Evolutionary conservation across 1,139 yeast species (phyloP).

Genomic region (Pichia sp.): DNA sequence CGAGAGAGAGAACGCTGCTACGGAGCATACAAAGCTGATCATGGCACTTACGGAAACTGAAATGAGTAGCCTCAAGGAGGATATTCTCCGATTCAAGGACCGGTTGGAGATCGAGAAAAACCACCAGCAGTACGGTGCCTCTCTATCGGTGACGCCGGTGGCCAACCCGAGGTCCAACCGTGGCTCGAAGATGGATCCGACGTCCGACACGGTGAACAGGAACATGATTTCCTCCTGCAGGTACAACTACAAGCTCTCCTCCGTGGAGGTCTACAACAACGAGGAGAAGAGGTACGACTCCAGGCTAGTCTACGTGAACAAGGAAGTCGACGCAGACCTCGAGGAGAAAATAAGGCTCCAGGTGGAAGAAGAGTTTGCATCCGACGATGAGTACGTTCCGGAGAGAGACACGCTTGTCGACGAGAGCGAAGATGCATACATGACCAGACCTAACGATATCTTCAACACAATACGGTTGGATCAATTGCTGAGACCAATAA

Average conservation of each 20-base stretch:
- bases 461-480: constrained; percentile 35
- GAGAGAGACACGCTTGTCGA: constrained; percentile 28
- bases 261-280: constrained; percentile 26
- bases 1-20: background rate
- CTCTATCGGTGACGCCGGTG: background rate
- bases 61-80: constrained; percentile 16
- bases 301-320: constrained; percentile 20
- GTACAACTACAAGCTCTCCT: constrained; percentile 28
- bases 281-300: constrained; percentile 12
- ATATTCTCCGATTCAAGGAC: constrained; percentile 24
- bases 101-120: constrained; percentile 20
- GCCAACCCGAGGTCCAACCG: constrained; percentile 40
- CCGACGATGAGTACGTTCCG: constrained; percentile 22
- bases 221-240: constrained; percentile 28
- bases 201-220: constrained; percentile 35
- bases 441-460: constrained; percentile 25
- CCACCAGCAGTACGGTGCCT: constrained; percentile 3
- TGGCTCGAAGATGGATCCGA: constrained; percentile 52
- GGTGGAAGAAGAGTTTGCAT: constrained; percentile 28
- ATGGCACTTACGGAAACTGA: constrained; percentile 11
- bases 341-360: constrained; percentile 26
- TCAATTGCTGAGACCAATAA: constrained; percentile 68
- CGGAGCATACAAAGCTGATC: background rate
- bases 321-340: constrained; percentile 10
- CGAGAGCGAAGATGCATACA: constrained; percentile 33